Conservation (phyloP, 106 monocot species). For the Platanthera guangdongensis region DNA sequence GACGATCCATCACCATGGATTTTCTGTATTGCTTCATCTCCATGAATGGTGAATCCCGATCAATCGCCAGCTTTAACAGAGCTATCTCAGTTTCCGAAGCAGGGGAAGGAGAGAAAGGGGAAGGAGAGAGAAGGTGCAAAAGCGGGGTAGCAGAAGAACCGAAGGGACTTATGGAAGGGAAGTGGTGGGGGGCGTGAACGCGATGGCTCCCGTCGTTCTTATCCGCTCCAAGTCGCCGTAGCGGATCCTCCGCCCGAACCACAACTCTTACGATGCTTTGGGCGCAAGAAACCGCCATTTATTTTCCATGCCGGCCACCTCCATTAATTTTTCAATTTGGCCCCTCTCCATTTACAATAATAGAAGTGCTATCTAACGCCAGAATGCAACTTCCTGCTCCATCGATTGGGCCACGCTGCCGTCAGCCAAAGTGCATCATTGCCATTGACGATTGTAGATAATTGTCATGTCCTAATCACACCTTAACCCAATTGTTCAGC, state of each 20-base stretch:
- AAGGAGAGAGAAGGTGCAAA: neutral
- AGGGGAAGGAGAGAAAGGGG: neutral
- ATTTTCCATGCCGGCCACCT: constrained; percentile 8
- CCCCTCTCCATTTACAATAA: neutral
- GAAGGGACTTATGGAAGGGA: neutral
- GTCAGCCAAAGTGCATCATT: neutral
- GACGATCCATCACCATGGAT: constrained; percentile 20
- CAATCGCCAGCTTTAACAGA: constrained; percentile 2
- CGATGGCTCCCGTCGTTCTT: constrained; percentile 30
- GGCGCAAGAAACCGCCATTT: constrained; percentile 15
- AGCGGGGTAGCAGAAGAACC: neutral
- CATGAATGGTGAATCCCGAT: constrained; percentile 8
- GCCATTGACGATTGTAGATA: neutral
- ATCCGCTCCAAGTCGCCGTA: constrained; percentile 26
- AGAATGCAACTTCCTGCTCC: neutral
- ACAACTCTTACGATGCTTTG: constrained; percentile 18
- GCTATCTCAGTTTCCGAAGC: neutral
- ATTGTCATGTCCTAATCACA: constrained; percentile 8
- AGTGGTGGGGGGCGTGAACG: neutral
- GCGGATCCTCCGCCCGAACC: constrained; percentile 19
- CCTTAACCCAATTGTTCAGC: neutral
- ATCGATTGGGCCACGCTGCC: neutral
- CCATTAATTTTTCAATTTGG: neutral
- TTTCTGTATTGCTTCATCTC: constrained; percentile 1
- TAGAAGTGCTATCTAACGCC: neutral